Conservation (phyloP, 2,329 filamentous ascomycete species). For the Magnaporthales sp. region DNA sequence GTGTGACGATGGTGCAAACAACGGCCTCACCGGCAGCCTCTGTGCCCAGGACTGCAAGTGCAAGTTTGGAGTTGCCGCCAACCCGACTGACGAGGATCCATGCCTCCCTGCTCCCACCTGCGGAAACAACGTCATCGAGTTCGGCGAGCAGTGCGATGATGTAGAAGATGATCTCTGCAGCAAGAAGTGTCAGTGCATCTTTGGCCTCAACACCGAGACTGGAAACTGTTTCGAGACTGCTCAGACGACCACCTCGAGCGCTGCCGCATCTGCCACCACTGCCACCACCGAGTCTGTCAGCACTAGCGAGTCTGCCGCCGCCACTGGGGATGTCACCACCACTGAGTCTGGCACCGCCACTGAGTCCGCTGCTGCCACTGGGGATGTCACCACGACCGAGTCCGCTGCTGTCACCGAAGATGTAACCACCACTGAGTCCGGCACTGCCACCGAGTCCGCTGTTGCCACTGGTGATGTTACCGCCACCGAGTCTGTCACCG, state of each 20-base stretch:
- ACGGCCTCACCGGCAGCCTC: constrained; percentile 21
- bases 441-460: too few relatives aligned
- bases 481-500: neutral
- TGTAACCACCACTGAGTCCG: neutral
- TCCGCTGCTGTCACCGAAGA: too few relatives aligned
- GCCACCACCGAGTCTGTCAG: neutral
- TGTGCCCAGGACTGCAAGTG: constrained; percentile 21
- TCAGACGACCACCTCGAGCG: neutral
- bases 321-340: too few relatives aligned
- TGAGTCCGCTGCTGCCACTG: neutral
- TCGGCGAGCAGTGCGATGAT: neutral
- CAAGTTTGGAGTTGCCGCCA: constrained; percentile 14
- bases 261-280: neutral
- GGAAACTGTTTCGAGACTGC: neutral
- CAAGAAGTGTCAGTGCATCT: neutral
- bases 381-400: neutral
- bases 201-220: neutral
- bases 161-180: neutral
- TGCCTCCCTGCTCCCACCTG: neutral
- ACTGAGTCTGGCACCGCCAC: neutral
- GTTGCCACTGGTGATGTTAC: neutral
- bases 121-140: neutral
- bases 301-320: neutral
- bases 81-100: neutral
- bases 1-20: constrained; percentile 27